A percentile compares a stretch with the other conserved stretches of the same genome.
Evolutionary conservation across 192 early-diverging fungal genomes (phyloP).

Genomic region (Dissophora globulifera): DNA sequence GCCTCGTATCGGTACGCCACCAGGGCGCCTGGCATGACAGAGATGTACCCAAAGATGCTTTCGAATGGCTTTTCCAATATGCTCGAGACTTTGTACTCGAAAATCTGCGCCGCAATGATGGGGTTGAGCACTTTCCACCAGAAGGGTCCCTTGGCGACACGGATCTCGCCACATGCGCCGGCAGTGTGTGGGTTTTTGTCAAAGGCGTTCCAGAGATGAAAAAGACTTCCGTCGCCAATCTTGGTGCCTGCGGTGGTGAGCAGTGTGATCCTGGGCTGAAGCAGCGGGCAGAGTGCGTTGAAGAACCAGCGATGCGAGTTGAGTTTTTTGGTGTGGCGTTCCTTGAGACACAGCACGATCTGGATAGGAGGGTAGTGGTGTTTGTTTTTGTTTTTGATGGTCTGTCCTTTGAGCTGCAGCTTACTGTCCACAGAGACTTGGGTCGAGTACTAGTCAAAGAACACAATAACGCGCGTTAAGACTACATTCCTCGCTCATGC

Average conservation of each 20-base stretch:
- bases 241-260: conserved; percentile 48
- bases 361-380: conserved; percentile 48
- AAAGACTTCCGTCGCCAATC: conserved; percentile 44
- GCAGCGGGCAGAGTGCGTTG: conserved; percentile 36
- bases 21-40: conserved; percentile 47
- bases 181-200: conserved; percentile 39
- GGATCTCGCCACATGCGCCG: conserved; percentile 48
- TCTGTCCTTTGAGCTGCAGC: conserved; percentile 36
- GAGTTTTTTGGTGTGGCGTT: conserved; percentile 53
- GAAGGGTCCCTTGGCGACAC: conserved; percentile 47
- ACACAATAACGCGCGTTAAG: too few species aligned
- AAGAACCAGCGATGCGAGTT: conserved; percentile 55
- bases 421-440: conserved; percentile 51
- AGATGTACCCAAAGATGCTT: conserved; percentile 52
- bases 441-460: conserved; percentile 47
- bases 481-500: too few species aligned
- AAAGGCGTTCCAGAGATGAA: conserved; percentile 47
- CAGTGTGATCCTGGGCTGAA: conserved; percentile 38
- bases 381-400: conserved; percentile 44
- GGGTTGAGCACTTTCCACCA: conserved; percentile 53
- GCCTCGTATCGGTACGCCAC: conserved; percentile 48
- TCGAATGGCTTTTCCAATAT: conserved; percentile 51
- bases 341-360: conserved; percentile 50
- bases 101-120: conserved; percentile 46
- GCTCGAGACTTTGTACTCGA: conserved; percentile 51